A percentile compares a stretch with the other conserved stretches of the same genome.
These are phyloP conservation scores for Magnaporthiopsis poae DNA, from an alignment of 2,329 filamentous ascomycete species.

Conservation along the genomic window DNA sequence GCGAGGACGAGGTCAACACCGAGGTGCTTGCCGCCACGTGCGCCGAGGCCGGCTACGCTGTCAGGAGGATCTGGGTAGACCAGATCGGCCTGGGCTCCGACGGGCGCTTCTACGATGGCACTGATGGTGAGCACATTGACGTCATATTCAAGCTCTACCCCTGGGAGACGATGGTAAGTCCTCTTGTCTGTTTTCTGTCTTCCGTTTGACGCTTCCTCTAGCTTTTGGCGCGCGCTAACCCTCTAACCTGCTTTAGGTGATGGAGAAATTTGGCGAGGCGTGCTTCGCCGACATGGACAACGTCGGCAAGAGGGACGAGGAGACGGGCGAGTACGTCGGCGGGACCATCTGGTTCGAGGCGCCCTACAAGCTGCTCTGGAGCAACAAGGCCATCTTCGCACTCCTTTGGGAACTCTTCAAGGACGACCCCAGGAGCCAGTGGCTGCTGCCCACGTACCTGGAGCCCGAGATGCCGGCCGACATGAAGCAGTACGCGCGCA, in stretches of 20 bases:
- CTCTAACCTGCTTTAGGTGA: background rate
- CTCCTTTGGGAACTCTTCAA: slow-evolving; percentile 2
- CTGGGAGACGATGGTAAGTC: slow-evolving; percentile 2
- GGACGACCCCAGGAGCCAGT: slow-evolving; percentile 1
- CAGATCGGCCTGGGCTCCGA: background rate
- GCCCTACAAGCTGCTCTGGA: slow-evolving; percentile 5
- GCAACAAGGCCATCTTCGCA: slow-evolving; percentile 6
- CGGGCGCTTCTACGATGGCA: slow-evolving; percentile 1
- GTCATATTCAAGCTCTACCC: slow-evolving; percentile 5
- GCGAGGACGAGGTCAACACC: slow-evolving; percentile 4
- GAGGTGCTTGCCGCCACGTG: background rate
- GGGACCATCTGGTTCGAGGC: slow-evolving; percentile 3
- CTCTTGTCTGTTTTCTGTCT: too few species aligned
- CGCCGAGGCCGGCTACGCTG: background rate
- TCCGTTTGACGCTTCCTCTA: too few species aligned
- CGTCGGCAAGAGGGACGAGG: background rate
- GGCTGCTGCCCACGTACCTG: slow-evolving; percentile 5
- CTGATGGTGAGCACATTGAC: background rate
- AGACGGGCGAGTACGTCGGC: background rate
- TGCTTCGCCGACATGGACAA: slow-evolving; percentile 6
- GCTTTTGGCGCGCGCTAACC: background rate
- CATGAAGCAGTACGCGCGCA: background rate
- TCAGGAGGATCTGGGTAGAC: background rate
- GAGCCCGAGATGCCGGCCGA: slow-evolving; percentile 1
- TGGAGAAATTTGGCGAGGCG: background rate